Percentiles rank a stretch among this genome's conserved stretches.
Evolutionary conservation across 805 yeast species (phyloP).

Genomic region (Candida incommunis): DNA sequence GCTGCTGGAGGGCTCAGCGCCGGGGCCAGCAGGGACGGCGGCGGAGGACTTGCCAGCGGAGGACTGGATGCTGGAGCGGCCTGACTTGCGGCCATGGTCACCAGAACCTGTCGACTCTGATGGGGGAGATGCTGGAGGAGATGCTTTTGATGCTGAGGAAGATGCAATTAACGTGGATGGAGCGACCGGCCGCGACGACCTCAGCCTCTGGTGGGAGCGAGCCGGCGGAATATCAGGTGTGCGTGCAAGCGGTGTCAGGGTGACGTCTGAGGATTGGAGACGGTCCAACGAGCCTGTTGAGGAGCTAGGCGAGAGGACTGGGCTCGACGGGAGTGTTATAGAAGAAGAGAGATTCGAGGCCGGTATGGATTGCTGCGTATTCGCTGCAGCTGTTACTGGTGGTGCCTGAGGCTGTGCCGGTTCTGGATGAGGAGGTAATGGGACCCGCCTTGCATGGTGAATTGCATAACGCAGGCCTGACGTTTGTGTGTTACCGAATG

Average conservation of each 20-base stretch:
- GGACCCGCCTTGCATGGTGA: neutral
- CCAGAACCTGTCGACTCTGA: too few relatives aligned
- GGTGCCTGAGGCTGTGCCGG: neutral
- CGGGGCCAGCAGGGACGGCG: neutral
- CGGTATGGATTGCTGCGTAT: too few relatives aligned
- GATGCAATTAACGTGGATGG: neutral
- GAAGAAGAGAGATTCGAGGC: neutral
- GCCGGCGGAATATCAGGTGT: too few relatives aligned
- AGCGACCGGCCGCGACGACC: neutral
- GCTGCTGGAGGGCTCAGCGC: too few relatives aligned
- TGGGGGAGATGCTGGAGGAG: too few relatives aligned
- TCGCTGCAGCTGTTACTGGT: neutral
- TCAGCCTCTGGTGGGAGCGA: neutral
- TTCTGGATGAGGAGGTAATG: constrained; percentile 1
- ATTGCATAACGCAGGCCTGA: constrained; percentile 1
- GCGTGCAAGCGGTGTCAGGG: too few relatives aligned
- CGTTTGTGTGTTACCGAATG: constrained; percentile 1
- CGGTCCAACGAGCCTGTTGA: neutral
- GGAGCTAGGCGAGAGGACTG: neutral
- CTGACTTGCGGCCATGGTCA: too few relatives aligned
- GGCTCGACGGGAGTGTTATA: neutral
- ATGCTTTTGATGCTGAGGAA: too few relatives aligned
- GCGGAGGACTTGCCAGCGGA: neutral
- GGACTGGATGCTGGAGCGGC: neutral
- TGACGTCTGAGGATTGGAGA: too few relatives aligned